phyloP scores from a whole-genome alignment of 2,329 filamentous ascomycete genomes.

The Aphanoascus verrucosus region DNA sequence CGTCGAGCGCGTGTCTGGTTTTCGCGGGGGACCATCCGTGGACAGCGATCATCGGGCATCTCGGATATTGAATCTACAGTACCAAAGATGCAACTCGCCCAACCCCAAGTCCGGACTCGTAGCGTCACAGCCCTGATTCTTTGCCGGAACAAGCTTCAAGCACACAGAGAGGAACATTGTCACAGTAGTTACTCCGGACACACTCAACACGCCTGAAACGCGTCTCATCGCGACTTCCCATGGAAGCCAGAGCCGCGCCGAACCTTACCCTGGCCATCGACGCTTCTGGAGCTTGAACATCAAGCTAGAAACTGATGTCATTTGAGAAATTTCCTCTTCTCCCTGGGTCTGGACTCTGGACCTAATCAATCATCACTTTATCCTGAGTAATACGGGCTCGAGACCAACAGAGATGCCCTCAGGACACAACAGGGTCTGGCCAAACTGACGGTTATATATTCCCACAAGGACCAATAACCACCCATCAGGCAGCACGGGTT shows the following conservation, averaged over 20 bases:
- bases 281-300: neutral
- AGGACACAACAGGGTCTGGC: neutral
- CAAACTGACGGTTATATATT: neutral
- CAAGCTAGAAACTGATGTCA: neutral
- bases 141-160: too few species aligned
- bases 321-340: neutral
- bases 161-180: too few species aligned
- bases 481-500: neutral
- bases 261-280: neutral
- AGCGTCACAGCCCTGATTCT: too few species aligned
- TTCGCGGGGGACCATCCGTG: too few species aligned
- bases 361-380: neutral
- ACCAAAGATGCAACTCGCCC: too few species aligned
- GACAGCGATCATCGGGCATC: too few species aligned
- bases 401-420: neutral
- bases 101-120: too few species aligned
- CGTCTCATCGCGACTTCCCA: neutral
- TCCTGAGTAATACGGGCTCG: neutral
- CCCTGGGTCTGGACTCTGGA: neutral
- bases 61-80: too few species aligned
- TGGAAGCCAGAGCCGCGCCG: neutral
- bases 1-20: too few species aligned
- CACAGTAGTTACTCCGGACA: too few species aligned
- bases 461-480: neutral
- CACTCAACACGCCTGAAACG: neutral